Conservation (phyloP, 2,329 filamentous ascomycete genomes). For the Talaromyces funiculosus region DNA sequence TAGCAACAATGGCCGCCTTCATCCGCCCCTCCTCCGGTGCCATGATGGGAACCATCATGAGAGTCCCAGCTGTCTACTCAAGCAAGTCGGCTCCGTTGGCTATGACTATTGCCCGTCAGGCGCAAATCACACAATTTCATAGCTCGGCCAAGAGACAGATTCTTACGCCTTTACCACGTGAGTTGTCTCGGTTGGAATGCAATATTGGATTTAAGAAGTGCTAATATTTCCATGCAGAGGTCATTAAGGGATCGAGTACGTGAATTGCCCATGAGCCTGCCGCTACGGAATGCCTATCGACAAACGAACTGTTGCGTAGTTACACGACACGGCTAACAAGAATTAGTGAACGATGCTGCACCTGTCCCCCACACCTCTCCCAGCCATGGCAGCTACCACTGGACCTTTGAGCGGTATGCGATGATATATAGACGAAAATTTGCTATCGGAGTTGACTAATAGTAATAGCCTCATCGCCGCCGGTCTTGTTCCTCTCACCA, state of each 20-base stretch:
- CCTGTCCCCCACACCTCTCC: slow-evolving; percentile 66
- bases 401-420: slow-evolving; percentile 76
- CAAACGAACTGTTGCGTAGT: background rate
- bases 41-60: slow-evolving; percentile 31
- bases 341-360: slow-evolving; percentile 76
- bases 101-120: slow-evolving; percentile 15
- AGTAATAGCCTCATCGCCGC: slow-evolving; percentile 63
- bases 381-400: slow-evolving; percentile 93
- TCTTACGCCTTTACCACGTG: slow-evolving; percentile 80
- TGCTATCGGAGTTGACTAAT: background rate
- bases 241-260: slow-evolving; percentile 69
- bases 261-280: slow-evolving; percentile 7
- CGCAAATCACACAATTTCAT: slow-evolving; percentile 73
- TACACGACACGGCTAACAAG: background rate
- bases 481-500: slow-evolving; percentile 75
- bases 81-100: slow-evolving; percentile 19
- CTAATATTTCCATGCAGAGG: slow-evolving; percentile 48
- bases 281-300: background rate
- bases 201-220: background rate
- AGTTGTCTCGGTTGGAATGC: slow-evolving; percentile 34
- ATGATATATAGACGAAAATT: background rate
- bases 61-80: slow-evolving; percentile 26
- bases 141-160: slow-evolving; percentile 69
- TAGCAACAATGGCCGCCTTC: slow-evolving; percentile 34
- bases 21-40: slow-evolving; percentile 35